Evolutionary conservation across 1,284 basidiomycete species (phyloP), one percentile per base, ranked within the genome.

Genomic region (Cryptococcus sp.): DNA sequence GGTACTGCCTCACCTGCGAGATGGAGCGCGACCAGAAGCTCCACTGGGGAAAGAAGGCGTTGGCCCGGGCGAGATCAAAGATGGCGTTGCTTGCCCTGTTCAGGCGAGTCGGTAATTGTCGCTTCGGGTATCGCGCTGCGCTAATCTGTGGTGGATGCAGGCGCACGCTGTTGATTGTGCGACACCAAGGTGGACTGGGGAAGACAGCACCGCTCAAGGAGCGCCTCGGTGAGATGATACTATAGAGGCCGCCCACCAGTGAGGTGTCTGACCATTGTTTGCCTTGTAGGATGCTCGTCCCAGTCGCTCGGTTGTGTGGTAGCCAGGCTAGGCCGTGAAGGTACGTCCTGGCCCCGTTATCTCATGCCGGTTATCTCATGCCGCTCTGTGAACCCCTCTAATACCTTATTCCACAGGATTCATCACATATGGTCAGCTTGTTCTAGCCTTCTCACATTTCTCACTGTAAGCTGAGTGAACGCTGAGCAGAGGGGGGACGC

Each of bases 1-100:
- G 55, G 28, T 52, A 39, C 48, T 61, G 59, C n/a, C 37, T 61
- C n/a, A 4, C 38, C 1, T 61, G 59, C 23, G 43, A 55, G 28
- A 61, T 61, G 48, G 24, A 39, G 11, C 20, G 49, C 13, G 52
- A 57, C 21, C 20, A 52, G 6, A 24, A 21, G 15, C 2, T 18
- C 5, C 24, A 28, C 6, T 57, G 55, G 59, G 36, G 24, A 9
- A 37, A 55, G 23, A 40, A 38, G 2, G 46, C 56, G 8, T 40
- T 47, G 16, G 24, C 53, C 15, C 16, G 42, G 42, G 55, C 46
- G 20, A 35, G 28, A 9, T 38, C 21, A 12, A 38, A 48, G 20
- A 56, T 60, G 54, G 36, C 23, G 15, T 20, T 3, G n/a, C 43
- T 54, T 4, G 42, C 46, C 15, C 28, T 48, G 8, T 16, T 42